Evolutionary conservation across 1,284 basidiomycete genomes (phyloP), one percentile per base, ranked within the genome.

Genomic region (Ustilago hordei): DNA sequence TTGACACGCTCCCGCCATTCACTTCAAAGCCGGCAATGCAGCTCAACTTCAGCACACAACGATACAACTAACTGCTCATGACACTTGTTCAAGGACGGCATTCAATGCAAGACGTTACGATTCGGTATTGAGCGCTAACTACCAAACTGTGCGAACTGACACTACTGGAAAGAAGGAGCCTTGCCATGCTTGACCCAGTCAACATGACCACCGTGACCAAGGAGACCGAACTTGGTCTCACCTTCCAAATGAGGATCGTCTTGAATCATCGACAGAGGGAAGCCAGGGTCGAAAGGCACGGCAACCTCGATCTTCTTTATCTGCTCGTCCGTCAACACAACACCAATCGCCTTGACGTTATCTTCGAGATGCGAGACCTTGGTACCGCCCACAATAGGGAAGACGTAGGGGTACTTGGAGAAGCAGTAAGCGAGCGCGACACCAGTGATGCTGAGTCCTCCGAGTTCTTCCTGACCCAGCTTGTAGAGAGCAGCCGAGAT

Each of bases 241-340:
- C 77, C 76, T 3, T 62, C 60, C 28, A 67, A 19, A 38, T 76
- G 74, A 12, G 79, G 67, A 31, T 74, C 69, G 15, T 35, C 3
- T 6, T 61, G 35, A 45, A 77, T 65, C 56, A 81, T 68, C 56
- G 36, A 67, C 34, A 70, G 43, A 5, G 84, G 84, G 79, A 85
- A 85, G 9, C 81, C 82, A n/a, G 66, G 41, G 3, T 85, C 72
- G 72, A 85, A 84, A 2, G 64, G 69, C n/a, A 62, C 50, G 1
- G 54, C 50, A 15, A 62, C 69, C 23, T 79, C 68, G 38, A 82
- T 79, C 64, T 80, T 75, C 48, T 79, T 73, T 35, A 80, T 63
- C 68, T 82, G 78, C 36, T 80, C 81, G 13, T 66, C 53, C 34
- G 60, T 74, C n/a, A 82, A 54, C 23, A 75, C 52, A n/a, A 64